Percentiles rank a stretch among this genome's conserved stretches.
Conservation (phyloP, 768 basidiomycete genomes). For the Rhizopogon vinicolor region DNA sequence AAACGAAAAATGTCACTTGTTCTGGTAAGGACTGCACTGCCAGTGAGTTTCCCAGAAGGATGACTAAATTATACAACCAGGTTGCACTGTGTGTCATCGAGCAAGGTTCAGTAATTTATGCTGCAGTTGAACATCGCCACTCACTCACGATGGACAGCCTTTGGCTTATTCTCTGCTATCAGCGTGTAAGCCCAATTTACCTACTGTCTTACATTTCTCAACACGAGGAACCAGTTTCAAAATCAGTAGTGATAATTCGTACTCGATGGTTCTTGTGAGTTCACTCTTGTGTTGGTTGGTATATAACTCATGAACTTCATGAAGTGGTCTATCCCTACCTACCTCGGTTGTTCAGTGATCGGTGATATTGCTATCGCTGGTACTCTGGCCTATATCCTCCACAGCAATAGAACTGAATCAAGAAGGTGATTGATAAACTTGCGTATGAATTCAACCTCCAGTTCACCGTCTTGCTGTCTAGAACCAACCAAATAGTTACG, state of each 20-base stretch:
- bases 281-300: neutral
- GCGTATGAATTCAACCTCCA: neutral
- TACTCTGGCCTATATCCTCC: conserved; percentile 13
- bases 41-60: too few relatives aligned
- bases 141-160: neutral
- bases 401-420: conserved; percentile 2
- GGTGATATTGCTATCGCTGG: conserved; percentile 19
- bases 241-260: neutral
- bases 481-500: conserved; percentile 11
- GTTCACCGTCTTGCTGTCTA: neutral
- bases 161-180: neutral
- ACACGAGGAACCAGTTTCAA: neutral
- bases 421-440: conserved; percentile 7
- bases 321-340: conserved; percentile 17
- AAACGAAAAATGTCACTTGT: neutral
- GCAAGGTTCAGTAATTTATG: neutral
- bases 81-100: neutral
- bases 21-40: neutral
- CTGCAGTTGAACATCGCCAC: neutral
- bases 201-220: neutral
- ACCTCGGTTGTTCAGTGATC: conserved; percentile 17
- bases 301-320: neutral
- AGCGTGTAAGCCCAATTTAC: neutral
- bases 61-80: neutral
- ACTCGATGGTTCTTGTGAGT: neutral